phyloP scores from a whole-genome alignment of 2,329 filamentous ascomycete species.

The Macrophomina tecta region DNA sequence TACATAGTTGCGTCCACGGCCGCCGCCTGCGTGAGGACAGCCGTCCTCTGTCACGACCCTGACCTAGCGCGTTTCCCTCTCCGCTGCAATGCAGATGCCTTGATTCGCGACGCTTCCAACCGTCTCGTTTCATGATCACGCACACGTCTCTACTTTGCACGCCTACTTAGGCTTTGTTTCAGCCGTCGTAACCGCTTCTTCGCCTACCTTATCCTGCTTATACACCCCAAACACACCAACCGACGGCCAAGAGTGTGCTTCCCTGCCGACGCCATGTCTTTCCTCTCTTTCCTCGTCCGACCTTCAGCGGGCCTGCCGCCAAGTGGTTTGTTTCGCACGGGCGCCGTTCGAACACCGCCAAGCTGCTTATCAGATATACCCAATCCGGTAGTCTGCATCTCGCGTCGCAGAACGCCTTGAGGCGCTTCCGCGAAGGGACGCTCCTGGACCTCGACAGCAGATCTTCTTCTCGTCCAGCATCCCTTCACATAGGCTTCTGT shows the following conservation, averaged over 20 bases:
- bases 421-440: neutral
- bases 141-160: neutral
- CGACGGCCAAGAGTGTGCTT: neutral
- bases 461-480: neutral
- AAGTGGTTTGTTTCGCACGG: neutral
- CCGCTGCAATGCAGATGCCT: neutral
- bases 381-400: neutral
- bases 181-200: neutral
- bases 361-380: conserved; percentile 1
- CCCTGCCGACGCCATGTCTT: neutral
- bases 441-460: neutral
- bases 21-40: neutral
- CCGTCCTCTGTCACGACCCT: neutral
- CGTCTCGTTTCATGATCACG: neutral
- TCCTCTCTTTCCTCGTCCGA: neutral
- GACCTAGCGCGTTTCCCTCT: neutral
- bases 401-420: neutral
- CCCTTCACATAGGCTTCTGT: neutral
- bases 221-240: neutral
- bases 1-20: neutral
- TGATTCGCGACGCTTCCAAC: neutral
- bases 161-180: neutral
- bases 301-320: neutral
- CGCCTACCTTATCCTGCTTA: conserved; percentile 2
- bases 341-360: neutral